phyloP scores from a whole-genome alignment of 192 early-diverging fungal genomes.

The Podochytrium sp. region DNA sequence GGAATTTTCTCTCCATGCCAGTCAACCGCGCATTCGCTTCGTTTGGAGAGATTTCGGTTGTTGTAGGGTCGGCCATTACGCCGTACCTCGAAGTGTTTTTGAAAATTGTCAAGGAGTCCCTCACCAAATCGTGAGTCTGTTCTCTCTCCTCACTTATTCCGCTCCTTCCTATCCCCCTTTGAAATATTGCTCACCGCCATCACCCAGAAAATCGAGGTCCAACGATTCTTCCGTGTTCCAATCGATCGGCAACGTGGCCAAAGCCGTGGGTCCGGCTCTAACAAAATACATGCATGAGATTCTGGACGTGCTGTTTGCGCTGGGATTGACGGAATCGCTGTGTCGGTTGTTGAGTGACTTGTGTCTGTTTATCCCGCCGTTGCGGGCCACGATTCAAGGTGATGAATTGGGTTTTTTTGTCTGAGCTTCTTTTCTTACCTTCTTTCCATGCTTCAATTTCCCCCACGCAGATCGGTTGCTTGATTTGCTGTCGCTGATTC shows the following conservation, averaged over 20 bases:
- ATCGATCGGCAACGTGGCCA: conserved; percentile 78
- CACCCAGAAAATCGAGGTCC: conserved; percentile 47
- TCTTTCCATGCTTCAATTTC: conserved; percentile 4
- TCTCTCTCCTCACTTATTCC: too few species aligned
- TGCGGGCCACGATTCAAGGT: conserved; percentile 80
- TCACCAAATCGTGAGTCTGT: conserved; percentile 56
- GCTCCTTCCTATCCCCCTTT: not conserved
- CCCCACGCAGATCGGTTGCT: conserved; percentile 64
- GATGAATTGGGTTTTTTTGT: conserved; percentile 41
- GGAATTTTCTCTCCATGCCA: not conserved
- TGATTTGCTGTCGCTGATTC: conserved; percentile 75
- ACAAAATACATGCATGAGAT: conserved; percentile 81
- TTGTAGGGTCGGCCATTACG: conserved; percentile 68
- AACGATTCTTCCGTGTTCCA: conserved; percentile 73
- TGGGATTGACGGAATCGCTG: conserved; percentile 70
- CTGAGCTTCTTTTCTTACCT: conserved; percentile 55
- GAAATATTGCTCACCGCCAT: conserved; percentile 46
- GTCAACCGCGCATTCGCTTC: conserved; percentile 64
- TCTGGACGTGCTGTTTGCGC: conserved; percentile 82
- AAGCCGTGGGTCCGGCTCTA: conserved; percentile 81
- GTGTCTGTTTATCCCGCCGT: conserved; percentile 72
- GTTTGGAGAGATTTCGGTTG: conserved; percentile 75
- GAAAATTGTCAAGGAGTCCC: conserved; percentile 68
- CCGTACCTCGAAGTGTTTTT: conserved; percentile 75
- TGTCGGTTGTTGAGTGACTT: conserved; percentile 67